Evolutionary conservation across 371 early-diverging fungal genomes (phyloP), one percentile per base, ranked within the genome.

Genomic region (Choanephora cucurbitarum): DNA sequence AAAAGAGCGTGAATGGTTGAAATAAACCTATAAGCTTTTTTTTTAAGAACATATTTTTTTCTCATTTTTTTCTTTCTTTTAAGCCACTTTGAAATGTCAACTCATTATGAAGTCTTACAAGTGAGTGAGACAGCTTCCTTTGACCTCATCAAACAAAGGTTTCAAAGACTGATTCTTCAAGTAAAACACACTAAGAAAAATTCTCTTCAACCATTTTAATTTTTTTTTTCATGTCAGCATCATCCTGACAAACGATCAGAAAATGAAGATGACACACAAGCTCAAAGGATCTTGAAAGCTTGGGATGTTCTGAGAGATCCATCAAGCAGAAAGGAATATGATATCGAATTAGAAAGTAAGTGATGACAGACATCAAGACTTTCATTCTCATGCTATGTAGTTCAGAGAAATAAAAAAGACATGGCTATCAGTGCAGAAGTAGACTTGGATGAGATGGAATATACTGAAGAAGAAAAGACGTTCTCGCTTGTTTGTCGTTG

Each of bases 401-500:
- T 62, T 58, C 22, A 69, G 45, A 37, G 59, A 51, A 59, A 64
- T 22, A 64, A 58, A 46, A 34, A 64, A 22, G 55, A 57, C 37
- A 17, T 61, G 7, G 66, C 66, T 1, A 73, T 75, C 32, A 66
- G 70, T 39, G 73, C 66, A n/a, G 79, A 80, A 23, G 63, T 77
- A 2, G 75, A 77, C 59, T 34, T 80, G 42, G 75, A 77, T 32
- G 72, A 79, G 10, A 75, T 75, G 70, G 72, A 70, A 17, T 75
- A 73, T 41, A 57, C 62, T 24, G 70, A 66, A 54, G 59, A 56
- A 21, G 51, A 61, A 2, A 23, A 34, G 0, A 59, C 64, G 0
- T 85, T 67, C 54, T 53, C 59, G 10, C 22, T 64, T 7, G 57
- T 56, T 0, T 85, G 85, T 60, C 82, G 85, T 14, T 85, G 85